Conservation (phyloP, 176 grass and related monocot genomes). For the bread wheat (Triticum aestivum) region IWGSC_CS_RefSeq_v2.1 NC_057805.1:426463253-426463752, state of each 20-base stretch:
- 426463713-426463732: constrained; percentile 46
- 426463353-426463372: not conserved
- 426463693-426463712: constrained; percentile 52
- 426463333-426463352: not conserved
- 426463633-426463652: not conserved
- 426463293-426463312: not conserved
- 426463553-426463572: constrained; percentile 50
- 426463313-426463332: not conserved
- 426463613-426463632: not conserved
- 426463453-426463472: constrained; percentile 80
- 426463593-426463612: constrained; percentile 13
- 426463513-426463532: constrained; percentile 86
- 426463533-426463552: constrained; percentile 99
- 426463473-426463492: constrained; percentile 84
- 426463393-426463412: constrained; percentile 43
- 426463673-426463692: constrained; percentile 95
- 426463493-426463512: constrained; percentile 69
- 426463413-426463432: constrained; percentile 81
- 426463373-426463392: not conserved
- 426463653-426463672: constrained; percentile 34
- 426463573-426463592: constrained; percentile 12
- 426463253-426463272: not conserved
- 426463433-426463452: constrained; percentile 95
- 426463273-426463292: not conserved
- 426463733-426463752: constrained; percentile 40